Evolutionary conservation across 371 early-diverging fungal genomes (phyloP), one percentile per base, ranked within the genome.

Genomic region (Mucor piriformis): DNA sequence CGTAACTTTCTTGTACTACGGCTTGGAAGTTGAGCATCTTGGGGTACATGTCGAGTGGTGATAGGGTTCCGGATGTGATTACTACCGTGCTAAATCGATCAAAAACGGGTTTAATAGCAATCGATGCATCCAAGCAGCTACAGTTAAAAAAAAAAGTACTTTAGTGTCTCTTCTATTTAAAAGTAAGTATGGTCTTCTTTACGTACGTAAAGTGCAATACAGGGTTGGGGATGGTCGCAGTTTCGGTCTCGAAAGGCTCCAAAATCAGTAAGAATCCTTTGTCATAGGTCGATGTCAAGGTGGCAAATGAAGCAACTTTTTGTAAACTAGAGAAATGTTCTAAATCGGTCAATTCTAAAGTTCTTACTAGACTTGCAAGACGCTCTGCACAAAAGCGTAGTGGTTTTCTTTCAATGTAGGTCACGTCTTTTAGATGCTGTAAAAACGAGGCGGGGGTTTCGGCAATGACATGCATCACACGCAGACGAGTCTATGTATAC

Each of bases 1-100:
- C 85, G 77, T 96, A 95, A 79, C 95, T 94, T 69, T 93, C 90
- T 69, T 88, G 83, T 1, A 97, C 89, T 0, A 88, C 89, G 0
- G 92, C 84, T 34, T 77, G 76, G 77, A 99, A 98, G 37, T 93
- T 89, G 13, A 99, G 82, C 63, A 99, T 93, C 56, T 91, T 91
- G n/a, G 99, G 98, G 69, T 99, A 99, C 88, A 99, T 95, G 40
- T 98, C 98, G 68, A 99, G 79, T 0, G 99, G 99, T 23, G 98
- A 97, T 32, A 99, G 83, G 15, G 99, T 99, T 62, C 99, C 99
- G 0, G 99, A 98, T 0, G 99, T 99, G 66, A 99, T 99, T 40
- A 99, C 91, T 3, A 99, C 99, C 10, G 96, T 91, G 53, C 89
- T 90, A 74, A 99, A 99, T 34, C 95, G 87, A 34, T 92, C 86